Conservation (phyloP, 75 land plant genomes). For the Adiantum capillusveneris region DNA sequence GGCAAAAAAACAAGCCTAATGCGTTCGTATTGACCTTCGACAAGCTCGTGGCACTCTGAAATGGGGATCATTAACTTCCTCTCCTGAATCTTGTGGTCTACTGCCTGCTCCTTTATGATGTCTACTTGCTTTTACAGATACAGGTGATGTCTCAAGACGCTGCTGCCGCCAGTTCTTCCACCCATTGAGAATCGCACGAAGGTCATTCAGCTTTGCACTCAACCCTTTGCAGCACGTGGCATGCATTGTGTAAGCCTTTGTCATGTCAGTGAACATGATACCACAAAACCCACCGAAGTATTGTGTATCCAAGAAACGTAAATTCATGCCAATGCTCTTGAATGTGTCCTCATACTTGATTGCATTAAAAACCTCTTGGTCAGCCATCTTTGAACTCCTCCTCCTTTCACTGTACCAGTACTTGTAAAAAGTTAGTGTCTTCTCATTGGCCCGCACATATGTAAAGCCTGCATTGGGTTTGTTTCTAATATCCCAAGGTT, state of each 20-base stretch:
- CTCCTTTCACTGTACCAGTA: conserved; percentile 21
- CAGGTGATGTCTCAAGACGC: too few species aligned
- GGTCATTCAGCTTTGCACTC: conserved; percentile 34
- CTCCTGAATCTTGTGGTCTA: too few species aligned
- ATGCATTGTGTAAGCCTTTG: conserved; percentile 34
- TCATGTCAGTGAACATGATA: conserved; percentile 16
- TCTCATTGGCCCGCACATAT: conserved; percentile 14
- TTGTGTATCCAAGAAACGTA: conserved; percentile 25
- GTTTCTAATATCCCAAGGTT: conserved; percentile 17
- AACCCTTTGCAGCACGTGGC: conserved; percentile 43
- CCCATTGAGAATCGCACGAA: conserved; percentile 28
- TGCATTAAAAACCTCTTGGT: conserved; percentile 27
- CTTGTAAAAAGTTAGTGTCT: conserved; percentile 24
- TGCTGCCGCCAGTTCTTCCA: conserved; percentile 30
- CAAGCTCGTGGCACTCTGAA: too few species aligned
- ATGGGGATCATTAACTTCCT: too few species aligned
- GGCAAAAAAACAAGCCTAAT: too few species aligned
- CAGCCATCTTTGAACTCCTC: conserved; percentile 12
- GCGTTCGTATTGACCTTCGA: too few species aligned
- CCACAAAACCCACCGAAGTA: conserved; percentile 38
- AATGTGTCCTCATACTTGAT: conserved; percentile 16
- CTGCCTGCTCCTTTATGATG: too few species aligned
- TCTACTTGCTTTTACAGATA: too few species aligned
- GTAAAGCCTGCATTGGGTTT: conserved; percentile 25
- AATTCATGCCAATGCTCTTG: conserved; percentile 18